phyloP scores from a whole-genome alignment of 257 asterid species.

The Phtheirospermum japonicum region DNA sequence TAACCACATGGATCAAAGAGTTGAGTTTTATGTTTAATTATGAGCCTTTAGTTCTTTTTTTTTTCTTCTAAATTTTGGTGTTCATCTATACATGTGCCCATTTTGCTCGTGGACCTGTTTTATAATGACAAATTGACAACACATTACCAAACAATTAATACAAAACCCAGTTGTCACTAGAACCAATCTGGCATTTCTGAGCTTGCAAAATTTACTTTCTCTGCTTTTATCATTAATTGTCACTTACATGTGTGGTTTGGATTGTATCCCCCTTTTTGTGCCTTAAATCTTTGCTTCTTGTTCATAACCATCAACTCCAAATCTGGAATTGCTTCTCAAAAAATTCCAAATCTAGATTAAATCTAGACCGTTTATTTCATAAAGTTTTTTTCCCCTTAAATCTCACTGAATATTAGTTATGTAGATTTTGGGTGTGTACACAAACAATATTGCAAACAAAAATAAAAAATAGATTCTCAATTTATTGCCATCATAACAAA shows the following conservation, averaged over 20 bases:
- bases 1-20: no score
- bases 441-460: no score
- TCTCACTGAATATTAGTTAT: no score
- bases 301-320: background rate
- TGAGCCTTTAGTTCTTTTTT: background rate
- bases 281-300: background rate
- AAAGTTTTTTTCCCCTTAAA: no score
- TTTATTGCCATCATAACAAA: no score
- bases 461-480: no score
- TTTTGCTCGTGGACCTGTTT: slow-evolving; percentile 25
- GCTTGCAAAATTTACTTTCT: slow-evolving; percentile 2
- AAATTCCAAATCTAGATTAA: no score
- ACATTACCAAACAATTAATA: background rate
- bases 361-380: no score
- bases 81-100: slow-evolving; percentile 30
- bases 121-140: slow-evolving; percentile 11
- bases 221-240: slow-evolving; percentile 14
- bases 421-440: no score
- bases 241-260: background rate
- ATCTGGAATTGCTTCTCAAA: no score
- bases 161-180: slow-evolving; percentile 29
- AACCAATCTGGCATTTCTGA: slow-evolving; percentile 17
- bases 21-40: background rate
- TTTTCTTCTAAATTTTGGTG: background rate
- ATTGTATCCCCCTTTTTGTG: background rate